Percentiles rank a stretch among this genome's conserved stretches.
Evolutionary conservation across 73 alveolate species (phyloP).

Genomic region (Blepharisma japonicum): DNA sequence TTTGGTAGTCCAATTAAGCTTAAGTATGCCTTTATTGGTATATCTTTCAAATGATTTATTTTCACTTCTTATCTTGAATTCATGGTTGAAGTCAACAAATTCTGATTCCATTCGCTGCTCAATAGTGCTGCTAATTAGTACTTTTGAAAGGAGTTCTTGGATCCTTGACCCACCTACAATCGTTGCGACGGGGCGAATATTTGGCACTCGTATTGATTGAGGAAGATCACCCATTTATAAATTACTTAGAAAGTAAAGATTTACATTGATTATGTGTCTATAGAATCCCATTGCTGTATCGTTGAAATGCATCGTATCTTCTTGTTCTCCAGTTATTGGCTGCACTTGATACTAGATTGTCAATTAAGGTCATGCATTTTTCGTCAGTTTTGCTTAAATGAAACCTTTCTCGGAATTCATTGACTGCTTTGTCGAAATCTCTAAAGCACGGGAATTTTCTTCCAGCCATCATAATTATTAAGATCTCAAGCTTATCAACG

Average conservation of each 20-base stretch:
- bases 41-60: constrained; percentile 13
- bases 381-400: constrained; percentile 59
- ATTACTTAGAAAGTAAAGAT: no score
- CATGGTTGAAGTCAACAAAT: background rate
- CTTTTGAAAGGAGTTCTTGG: background rate
- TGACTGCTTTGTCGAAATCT: constrained; percentile 82
- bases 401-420: constrained; percentile 82
- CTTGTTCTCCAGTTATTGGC: constrained; percentile 74
- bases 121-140: background rate
- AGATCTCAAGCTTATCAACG: constrained; percentile 79
- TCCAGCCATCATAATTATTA: constrained; percentile 93
- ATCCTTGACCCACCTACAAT: constrained; percentile 5
- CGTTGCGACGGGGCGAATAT: constrained; percentile 4
- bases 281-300: constrained; percentile 59
- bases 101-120: constrained; percentile 28
- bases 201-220: background rate
- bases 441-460: constrained; percentile 90
- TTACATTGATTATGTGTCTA: background rate
- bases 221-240: background rate
- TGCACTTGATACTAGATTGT: constrained; percentile 45
- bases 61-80: constrained; percentile 9
- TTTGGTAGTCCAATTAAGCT: constrained; percentile 28
- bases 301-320: constrained; percentile 69
- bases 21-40: background rate
- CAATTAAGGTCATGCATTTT: constrained; percentile 54